A percentile compares a stretch with the other conserved stretches of the same genome.
Conservation (phyloP, 345 rosid genomes). For the Cochlearia excelsa region DNA sequence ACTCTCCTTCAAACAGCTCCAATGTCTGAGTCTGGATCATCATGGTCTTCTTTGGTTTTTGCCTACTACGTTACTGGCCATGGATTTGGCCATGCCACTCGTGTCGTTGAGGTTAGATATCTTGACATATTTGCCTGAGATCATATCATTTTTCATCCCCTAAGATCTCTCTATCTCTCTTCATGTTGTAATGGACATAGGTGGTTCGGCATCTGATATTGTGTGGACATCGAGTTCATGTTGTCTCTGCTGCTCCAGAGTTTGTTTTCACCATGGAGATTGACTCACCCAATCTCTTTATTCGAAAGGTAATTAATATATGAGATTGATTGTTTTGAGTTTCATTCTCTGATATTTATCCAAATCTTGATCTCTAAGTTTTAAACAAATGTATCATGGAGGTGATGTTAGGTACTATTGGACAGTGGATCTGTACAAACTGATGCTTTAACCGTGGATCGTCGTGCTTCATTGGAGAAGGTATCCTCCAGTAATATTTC, state of each 20-base stretch:
- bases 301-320: constrained; percentile 53
- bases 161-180: background rate
- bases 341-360: background rate
- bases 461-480: constrained; percentile 94
- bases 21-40: constrained; percentile 26
- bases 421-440: constrained; percentile 99
- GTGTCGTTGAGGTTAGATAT: constrained; percentile 76
- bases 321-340: background rate
- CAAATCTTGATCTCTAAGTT: background rate
- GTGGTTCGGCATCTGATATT: constrained; percentile 76
- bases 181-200: constrained; percentile 32
- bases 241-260: constrained; percentile 88
- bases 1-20: constrained; percentile 27
- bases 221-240: constrained; percentile 85
- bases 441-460: constrained; percentile 98
- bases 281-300: constrained; percentile 72
- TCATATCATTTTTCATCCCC: background rate
- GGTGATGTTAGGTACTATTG: constrained; percentile 58
- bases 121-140: background rate
- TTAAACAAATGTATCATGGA: constrained; percentile 5
- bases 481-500: constrained; percentile 39
- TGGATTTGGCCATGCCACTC: constrained; percentile 98
- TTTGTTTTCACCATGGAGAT: constrained; percentile 85
- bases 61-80: constrained; percentile 96
- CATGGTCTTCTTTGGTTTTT: constrained; percentile 47